Evolutionary conservation across 306 rosid genomes (phyloP).

Genomic region (Aeschynomene evenia): DNA sequence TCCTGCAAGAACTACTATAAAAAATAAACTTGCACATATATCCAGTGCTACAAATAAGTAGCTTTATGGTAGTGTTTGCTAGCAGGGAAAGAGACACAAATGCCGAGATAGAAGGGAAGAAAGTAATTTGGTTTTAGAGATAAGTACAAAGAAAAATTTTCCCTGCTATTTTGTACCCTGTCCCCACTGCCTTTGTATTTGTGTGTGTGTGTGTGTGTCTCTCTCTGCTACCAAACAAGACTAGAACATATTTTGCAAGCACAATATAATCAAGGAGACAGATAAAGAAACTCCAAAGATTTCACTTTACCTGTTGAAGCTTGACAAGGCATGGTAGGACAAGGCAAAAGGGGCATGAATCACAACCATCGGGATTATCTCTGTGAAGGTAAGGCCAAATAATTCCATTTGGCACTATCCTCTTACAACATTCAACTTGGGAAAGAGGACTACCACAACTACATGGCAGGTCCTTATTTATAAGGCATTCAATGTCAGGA

Average conservation of each 20-base stretch:
- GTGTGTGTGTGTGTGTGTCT: no score
- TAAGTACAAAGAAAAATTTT: no score
- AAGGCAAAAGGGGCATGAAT: constrained; percentile 91
- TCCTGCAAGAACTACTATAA: constrained; percentile 9
- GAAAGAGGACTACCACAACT: constrained; percentile 91
- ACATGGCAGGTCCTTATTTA: constrained; percentile 84
- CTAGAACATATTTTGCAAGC: constrained; percentile 24
- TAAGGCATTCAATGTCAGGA: constrained; percentile 86
- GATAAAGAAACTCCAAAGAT: constrained; percentile 20
- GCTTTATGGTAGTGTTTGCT: no score
- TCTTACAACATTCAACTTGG: constrained; percentile 89
- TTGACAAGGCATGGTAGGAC: constrained; percentile 97
- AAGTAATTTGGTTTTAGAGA: no score
- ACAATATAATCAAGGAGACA: constrained; percentile 9
- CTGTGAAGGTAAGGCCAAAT: constrained; percentile 89
- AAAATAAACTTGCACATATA: constrained; percentile 6
- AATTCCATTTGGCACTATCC: constrained; percentile 74
- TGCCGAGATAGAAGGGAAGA: no score
- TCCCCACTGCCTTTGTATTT: no score
- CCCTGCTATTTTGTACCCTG: no score
- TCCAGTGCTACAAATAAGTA: constrained; percentile 8
- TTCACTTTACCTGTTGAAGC: constrained; percentile 81
- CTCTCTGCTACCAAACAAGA: no score
- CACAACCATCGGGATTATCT: constrained; percentile 89
- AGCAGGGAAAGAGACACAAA: no score